Evolutionary conservation across 768 basidiomycete genomes (phyloP), one percentile per base, ranked within the genome.

Genomic region (Neoboletus magnificus): DNA sequence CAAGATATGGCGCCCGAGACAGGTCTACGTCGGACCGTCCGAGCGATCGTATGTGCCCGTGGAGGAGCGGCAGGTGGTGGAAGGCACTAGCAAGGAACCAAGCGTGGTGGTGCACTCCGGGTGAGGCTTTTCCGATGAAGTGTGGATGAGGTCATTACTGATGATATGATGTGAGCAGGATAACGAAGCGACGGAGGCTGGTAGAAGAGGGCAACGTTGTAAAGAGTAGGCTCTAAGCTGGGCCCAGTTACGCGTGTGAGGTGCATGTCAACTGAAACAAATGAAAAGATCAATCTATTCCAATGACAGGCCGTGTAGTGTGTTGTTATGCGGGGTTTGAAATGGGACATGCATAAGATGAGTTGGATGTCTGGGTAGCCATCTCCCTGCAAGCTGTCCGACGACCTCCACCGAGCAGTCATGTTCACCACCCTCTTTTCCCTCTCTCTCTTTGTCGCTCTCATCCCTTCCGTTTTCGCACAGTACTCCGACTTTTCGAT

Each of bases 1-100:
- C 58, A 95, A 94, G 74, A 96, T 96, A 62, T 96, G 94, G 92
- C 80, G 91, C 43, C 91, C 90, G 35, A 78, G 87, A 64, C 91
- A 92, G 79, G 82, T 95, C 49, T 96, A 90, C 64, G 81, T 92
- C 16, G 93, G 93, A 5, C 73, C 82, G 7, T 73, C 79, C 16
- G 86, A 85, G 69, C 83, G 93, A 41, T 83, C 88, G 52, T 96
- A 89, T 70, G 81, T 89, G 35, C 77, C 82, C 20, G 70, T 91
- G 16, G 81, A 82, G 1, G 72, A 84, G 48, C 83, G 93, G 35
- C 46, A 61, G 45, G 71, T 76, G 12, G 82, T 84, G 23, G 78
- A 82, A 53, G 86, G 82, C 5, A 64, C 66, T 27, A 79, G 75
- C 67, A 78, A 82, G 62, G 84, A 80, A 23, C 88, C 89, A 12